Base-by-base conservation (phyloP, 129 eudicot species). In the Flaveria trinervia region DNA sequence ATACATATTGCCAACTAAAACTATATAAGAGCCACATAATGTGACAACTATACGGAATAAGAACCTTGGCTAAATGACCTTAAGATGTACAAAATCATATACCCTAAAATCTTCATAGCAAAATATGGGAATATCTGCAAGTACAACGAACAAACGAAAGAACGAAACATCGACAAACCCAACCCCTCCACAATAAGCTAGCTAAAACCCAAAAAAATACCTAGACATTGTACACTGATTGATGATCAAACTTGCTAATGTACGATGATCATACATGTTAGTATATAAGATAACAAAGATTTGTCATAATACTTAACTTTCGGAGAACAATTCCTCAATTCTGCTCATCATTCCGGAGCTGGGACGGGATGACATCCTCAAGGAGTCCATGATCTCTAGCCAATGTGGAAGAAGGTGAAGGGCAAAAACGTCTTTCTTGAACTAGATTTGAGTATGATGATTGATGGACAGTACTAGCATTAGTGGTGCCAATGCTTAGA, bases 361-460 rank as follows among this genome's bases (percentile, higher is more conserved):
- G 81, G 10, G 85, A 80, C 6, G 88, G 88, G 68, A 93, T 73
- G 54, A 93, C 92, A 74, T 93, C 98, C 72, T 93, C 89, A 61
- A 93, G 97, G 69, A 93, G 92, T 18, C 98, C 98, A 77, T 90
- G 85, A 82, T 93, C 98, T 64, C 88, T 85, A 22, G 64, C 75
- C 82, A 85, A 62, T 70, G 83, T 70, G 33, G 82, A 48, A 69
- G 85, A 25, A 33, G 89, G 57, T 16, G 84, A 48, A 68, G 87
- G 83, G 83, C 68, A 77, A 69, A 79, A 70, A 7, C 73, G 77
- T 70, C 82, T 79, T 56, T 82, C 89, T 79, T 75, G 82, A 65
- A 65, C 65, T 13, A 74, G 55, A 48, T 71, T 74, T 1, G 86
- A 70, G 81, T 26, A 56, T 50, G 83, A 39, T 10, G 82, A 78